Percentiles rank a stretch among this genome's conserved stretches.
Evolutionary conservation across 2,329 filamentous ascomycete genomes (phyloP).

Genomic region (Diaporthe citrichinensis): DNA sequence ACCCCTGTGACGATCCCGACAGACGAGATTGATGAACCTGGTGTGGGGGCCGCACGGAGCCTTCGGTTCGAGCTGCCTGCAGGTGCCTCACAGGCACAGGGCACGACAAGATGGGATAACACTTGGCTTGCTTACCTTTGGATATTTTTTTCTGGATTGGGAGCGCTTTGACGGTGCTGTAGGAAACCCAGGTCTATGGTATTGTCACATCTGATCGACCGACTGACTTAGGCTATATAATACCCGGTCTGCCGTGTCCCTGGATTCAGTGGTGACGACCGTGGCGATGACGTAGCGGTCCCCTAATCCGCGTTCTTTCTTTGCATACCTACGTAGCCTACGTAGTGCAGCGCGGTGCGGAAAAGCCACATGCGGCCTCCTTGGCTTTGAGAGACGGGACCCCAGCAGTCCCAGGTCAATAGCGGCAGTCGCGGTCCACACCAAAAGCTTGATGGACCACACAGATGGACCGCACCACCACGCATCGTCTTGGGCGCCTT

Average conservation of each 20-base stretch:
- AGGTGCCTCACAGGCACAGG: neutral
- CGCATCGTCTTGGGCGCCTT: conserved; percentile 11
- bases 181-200: neutral
- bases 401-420: neutral
- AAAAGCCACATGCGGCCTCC: conserved; percentile 21
- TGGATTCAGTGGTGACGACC: neutral
- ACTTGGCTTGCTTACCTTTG: conserved; percentile 2
- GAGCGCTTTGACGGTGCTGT: conserved; percentile 6
- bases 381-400: conserved; percentile 8
- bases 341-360: neutral
- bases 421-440: conserved; percentile 21
- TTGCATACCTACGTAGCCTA: neutral
- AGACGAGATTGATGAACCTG: conserved; percentile 33
- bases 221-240: neutral
- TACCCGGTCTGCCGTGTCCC: neutral
- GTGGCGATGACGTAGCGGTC: conserved; percentile 33
- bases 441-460: neutral
- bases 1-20: conserved; percentile 33
- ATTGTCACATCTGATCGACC: neutral
- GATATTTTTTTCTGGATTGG: neutral
- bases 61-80: conserved; percentile 8
- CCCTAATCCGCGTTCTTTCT: neutral
- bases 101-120: neutral
- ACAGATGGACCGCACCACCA: neutral
- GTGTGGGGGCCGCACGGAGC: conserved; percentile 34